Evolutionary conservation across 148 eudicot species (phyloP).

Genomic region (Salicornia ramosissima): DNA sequence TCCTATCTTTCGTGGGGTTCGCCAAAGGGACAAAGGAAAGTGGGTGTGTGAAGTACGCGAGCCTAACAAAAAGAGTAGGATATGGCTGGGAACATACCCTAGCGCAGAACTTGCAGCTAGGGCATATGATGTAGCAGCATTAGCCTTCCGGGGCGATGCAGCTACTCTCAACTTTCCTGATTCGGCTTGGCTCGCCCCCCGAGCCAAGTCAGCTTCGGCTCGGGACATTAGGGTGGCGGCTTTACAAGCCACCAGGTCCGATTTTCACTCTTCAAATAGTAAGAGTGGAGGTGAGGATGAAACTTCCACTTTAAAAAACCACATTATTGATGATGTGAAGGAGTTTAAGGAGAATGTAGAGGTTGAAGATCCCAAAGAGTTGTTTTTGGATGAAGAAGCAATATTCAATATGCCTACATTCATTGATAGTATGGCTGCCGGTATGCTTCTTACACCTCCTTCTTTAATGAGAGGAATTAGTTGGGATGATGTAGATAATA

Average conservation of each 20-base stretch:
- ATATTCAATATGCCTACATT: constrained; percentile 60
- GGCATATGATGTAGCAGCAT: constrained; percentile 62
- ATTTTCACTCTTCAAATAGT: neutral
- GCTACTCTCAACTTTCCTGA: constrained; percentile 47
- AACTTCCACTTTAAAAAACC: neutral
- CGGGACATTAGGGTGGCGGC: constrained; percentile 53
- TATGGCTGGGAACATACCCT: constrained; percentile 64
- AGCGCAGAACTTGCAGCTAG: constrained; percentile 56
- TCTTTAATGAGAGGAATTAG: constrained; percentile 40
- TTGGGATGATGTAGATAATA: constrained; percentile 32
- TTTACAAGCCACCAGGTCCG: constrained; percentile 32
- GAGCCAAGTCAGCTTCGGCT: constrained; percentile 39
- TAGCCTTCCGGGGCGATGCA: constrained; percentile 41
- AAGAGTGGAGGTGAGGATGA: neutral
- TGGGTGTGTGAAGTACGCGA: constrained; percentile 74
- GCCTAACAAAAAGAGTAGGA: constrained; percentile 49
- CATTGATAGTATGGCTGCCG: constrained; percentile 72
- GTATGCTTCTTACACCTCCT: constrained; percentile 69
- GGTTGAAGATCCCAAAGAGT: constrained; percentile 3
- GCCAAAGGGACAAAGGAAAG: constrained; percentile 41
- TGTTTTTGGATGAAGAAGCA: constrained; percentile 56
- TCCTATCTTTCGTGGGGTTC: constrained; percentile 46
- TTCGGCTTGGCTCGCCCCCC: constrained; percentile 37
- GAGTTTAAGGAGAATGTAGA: neutral
- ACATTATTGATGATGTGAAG: neutral